These are phyloP conservation scores for Sugiyamaella mastotermitis DNA, from an alignment of 805 yeast genomes.

Conservation along the genomic window DNA sequence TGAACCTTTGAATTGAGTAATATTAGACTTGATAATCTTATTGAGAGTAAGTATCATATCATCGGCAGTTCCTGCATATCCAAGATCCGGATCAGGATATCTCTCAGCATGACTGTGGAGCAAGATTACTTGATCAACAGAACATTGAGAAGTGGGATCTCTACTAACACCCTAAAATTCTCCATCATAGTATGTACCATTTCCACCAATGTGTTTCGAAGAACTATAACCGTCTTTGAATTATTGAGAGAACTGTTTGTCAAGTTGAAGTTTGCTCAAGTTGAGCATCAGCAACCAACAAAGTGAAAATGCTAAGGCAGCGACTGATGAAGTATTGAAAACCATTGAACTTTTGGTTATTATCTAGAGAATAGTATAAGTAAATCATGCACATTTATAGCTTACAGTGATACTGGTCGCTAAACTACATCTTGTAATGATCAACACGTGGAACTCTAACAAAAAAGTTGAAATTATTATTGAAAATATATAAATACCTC, in stretches of 20 bases:
- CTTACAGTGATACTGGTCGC: no score
- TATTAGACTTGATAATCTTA: conserved; percentile 8
- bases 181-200: conserved; percentile 47
- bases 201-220: conserved; percentile 42
- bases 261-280: no score
- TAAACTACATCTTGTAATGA: no score
- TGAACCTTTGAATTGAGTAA: conserved; percentile 33
- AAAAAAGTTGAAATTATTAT: no score
- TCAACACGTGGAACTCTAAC: no score
- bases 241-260: conserved; percentile 21
- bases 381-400: no score
- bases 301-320: no score
- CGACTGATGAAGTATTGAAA: no score
- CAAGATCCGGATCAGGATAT: conserved; percentile 37
- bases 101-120: conserved; percentile 56
- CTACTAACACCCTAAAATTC: conserved; percentile 48
- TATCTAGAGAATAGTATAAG: no score
- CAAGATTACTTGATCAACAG: conserved; percentile 48
- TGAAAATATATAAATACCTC: no score
- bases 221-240: conserved; percentile 41
- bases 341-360: no score
- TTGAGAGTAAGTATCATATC: conserved; percentile 13
- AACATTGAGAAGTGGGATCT: conserved; percentile 45
- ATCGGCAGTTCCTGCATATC: conserved; percentile 8
- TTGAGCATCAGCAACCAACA: no score